Conservation (phyloP, 2,329 filamentous ascomycete genomes). For the Trichoderma koningiopsis region DNA sequence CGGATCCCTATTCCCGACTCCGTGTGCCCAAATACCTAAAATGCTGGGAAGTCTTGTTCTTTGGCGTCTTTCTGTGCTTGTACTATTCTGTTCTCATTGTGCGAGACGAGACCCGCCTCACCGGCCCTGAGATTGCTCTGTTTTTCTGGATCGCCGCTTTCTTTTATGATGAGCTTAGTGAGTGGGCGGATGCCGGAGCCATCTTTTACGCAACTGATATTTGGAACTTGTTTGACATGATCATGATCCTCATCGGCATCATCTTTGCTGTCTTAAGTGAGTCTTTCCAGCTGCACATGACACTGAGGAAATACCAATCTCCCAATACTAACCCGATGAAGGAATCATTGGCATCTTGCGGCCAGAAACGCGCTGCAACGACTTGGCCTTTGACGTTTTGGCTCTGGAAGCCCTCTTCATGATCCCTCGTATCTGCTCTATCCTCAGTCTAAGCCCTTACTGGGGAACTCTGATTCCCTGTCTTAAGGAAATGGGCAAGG, state of each 20-base stretch:
- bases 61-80: slow-evolving; percentile 71
- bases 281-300: slow-evolving; percentile 37
- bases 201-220: slow-evolving; percentile 84
- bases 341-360: slow-evolving; percentile 47
- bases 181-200: slow-evolving; percentile 82
- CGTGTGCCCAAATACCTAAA: slow-evolving; percentile 84
- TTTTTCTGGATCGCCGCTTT: slow-evolving; percentile 88
- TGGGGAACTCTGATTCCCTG: slow-evolving; percentile 90
- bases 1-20: slow-evolving; percentile 74
- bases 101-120: slow-evolving; percentile 66
- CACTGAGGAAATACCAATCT: not conserved
- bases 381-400: slow-evolving; percentile 85
- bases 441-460: slow-evolving; percentile 84
- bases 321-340: slow-evolving; percentile 26
- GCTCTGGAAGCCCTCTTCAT: slow-evolving; percentile 87
- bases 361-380: slow-evolving; percentile 63
- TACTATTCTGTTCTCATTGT: slow-evolving; percentile 88
- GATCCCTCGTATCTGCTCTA: slow-evolving; percentile 83
- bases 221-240: slow-evolving; percentile 74
- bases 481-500: slow-evolving; percentile 90
- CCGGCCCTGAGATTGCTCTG: slow-evolving; percentile 68
- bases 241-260: slow-evolving; percentile 72
- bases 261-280: slow-evolving; percentile 72
- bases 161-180: slow-evolving; percentile 82
- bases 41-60: slow-evolving; percentile 80